Percentiles rank a stretch among this genome's conserved stretches.
phyloP scores from a whole-genome alignment of 176 grass and related monocot species.

The Oryza rufipogon region DNA sequence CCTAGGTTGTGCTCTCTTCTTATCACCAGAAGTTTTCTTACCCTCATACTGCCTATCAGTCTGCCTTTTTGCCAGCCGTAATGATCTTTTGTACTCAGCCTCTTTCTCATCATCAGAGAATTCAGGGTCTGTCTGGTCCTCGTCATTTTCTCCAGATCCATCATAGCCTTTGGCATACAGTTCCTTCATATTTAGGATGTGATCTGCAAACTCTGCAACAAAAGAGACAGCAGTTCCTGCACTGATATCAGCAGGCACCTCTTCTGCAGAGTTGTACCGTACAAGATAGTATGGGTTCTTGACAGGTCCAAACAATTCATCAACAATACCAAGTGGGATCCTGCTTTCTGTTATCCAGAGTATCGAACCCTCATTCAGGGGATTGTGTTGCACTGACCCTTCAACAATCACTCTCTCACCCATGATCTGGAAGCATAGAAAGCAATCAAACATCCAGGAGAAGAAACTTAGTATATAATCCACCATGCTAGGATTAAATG shows the following conservation, averaged over 20 bases:
- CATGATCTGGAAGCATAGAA: constrained; percentile 62
- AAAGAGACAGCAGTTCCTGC: constrained; percentile 74
- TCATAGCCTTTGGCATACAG: constrained; percentile 84
- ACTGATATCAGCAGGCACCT: constrained; percentile 71
- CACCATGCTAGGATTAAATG: neutral
- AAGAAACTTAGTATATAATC: constrained; percentile 24
- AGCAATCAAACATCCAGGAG: constrained; percentile 35
- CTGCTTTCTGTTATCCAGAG: constrained; percentile 90
- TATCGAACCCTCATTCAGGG: constrained; percentile 88
- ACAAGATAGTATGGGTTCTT: constrained; percentile 88
- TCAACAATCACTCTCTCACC: constrained; percentile 82
- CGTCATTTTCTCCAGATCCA: constrained; percentile 66
- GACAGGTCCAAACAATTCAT: constrained; percentile 94
- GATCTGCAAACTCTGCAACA: constrained; percentile 71
- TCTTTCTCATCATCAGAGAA: constrained; percentile 98
- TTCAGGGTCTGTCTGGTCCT: constrained; percentile 56
- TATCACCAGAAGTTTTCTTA: constrained; percentile 46
- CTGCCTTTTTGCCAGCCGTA: constrained; percentile 58
- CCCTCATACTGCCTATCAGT: constrained; percentile 49
- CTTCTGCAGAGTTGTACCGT: constrained; percentile 71
- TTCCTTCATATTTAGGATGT: constrained; percentile 77
- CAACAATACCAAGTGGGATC: constrained; percentile 67
- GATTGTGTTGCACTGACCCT: constrained; percentile 79
- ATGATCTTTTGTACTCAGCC: constrained; percentile 71
- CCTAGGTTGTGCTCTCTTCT: constrained; percentile 49